Evolutionary conservation across 2,329 filamentous ascomycete genomes (phyloP), one percentile per base, ranked within the genome.

Genomic region (Trichoderma sp.): DNA sequence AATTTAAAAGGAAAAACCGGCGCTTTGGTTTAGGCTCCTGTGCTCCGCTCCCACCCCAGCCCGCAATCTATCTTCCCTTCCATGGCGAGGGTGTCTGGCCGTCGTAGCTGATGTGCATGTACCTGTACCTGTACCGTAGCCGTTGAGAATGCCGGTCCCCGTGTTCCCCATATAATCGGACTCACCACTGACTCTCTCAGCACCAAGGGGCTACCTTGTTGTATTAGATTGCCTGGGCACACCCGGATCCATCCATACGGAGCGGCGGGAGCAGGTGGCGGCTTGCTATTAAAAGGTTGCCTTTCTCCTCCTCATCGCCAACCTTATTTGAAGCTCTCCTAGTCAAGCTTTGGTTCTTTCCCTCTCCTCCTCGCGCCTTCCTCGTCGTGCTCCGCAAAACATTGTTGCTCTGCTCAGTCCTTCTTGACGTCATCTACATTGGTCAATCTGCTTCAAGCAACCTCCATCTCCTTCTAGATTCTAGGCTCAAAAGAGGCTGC

Each of bases 21-120:
- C 60, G 67, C 60, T 43, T 30, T 43, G 66, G 66, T 56, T 68
- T 63, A 43, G 56, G 59, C 68, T 65, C 61, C 51, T 51, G 46
- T 56, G 58, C 58, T 60, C 52, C 64, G 56, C 68, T 49, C 58
- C 58, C 26, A 18, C 37, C 37, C 59, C 68, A 43, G 39, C 64
- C 64, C 56, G 55, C 43, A 59, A 37, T 34, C 37, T 58, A 39
- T 58, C 21, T 66, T 55, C 37, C 43, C 55, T 34, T 34, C 39
- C 58, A 11, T 66, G 26, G 14, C 2, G 46, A 49, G 46, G 43
- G 46, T 37, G 21, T 43, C 39, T 43, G 39, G 18, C 39, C 18
- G 39, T 58, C 28, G 63, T 54, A 16, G 24, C 13, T n/a, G 11
- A 14, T 56, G 39, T 66, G 30, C 54, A 39, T 59, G 65, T 60